Percentiles rank a stretch among this genome's conserved stretches.
Conservation (phyloP, 306 rosid genomes). For the Calophaca sinica region DNA sequence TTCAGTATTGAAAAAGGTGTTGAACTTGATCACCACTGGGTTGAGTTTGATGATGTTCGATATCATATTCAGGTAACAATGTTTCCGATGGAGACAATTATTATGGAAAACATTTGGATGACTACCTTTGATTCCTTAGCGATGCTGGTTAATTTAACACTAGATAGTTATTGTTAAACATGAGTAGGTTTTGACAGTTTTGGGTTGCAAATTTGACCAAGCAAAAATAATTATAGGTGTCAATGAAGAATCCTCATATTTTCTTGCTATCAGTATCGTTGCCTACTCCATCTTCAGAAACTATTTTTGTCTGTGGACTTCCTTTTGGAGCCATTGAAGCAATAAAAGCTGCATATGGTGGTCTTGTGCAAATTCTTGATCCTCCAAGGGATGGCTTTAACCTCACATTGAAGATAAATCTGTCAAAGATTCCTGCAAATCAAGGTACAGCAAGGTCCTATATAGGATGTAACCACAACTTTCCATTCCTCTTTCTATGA, state of each 20-base stretch:
- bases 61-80: constrained; percentile 82
- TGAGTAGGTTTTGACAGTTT: constrained; percentile 35
- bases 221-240: constrained; percentile 61
- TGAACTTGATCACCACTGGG: constrained; percentile 93
- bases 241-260: constrained; percentile 77
- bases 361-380: constrained; percentile 82
- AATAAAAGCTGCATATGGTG: constrained; percentile 82
- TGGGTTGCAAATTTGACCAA: constrained; percentile 39
- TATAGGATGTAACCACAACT: constrained; percentile 55
- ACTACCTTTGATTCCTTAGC: background rate
- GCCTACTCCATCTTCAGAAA: constrained; percentile 89
- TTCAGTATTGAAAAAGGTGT: constrained; percentile 82
- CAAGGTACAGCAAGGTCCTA: constrained; percentile 77
- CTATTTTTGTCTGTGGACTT: constrained; percentile 75
- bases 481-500: constrained; percentile 36
- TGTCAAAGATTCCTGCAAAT: constrained; percentile 79
- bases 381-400: constrained; percentile 98
- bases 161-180: constrained; percentile 16
- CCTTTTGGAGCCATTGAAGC: constrained; percentile 97
- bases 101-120: constrained; percentile 12
- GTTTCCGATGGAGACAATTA: constrained; percentile 14
- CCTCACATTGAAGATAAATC: constrained; percentile 86
- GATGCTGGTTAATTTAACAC: constrained; percentile 1
- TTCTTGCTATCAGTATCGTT: constrained; percentile 78
- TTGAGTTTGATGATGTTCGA: constrained; percentile 93